Conservation (phyloP, 2,329 filamentous ascomycete genomes). For the Beauveria asiatica region DNA sequence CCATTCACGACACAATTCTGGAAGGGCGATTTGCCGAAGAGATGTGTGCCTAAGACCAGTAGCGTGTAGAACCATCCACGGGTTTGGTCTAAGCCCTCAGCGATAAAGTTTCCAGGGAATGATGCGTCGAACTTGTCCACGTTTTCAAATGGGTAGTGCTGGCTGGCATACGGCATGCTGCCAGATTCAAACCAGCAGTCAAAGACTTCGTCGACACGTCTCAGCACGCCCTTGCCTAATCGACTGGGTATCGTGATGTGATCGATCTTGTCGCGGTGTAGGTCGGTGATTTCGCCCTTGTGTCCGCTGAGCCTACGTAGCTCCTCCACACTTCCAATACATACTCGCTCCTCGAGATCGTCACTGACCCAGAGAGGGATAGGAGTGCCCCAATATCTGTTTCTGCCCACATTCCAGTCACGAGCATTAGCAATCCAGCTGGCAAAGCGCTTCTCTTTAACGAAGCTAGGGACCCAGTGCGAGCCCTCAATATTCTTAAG, state of each 20-base stretch:
- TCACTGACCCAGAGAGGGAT: conserved; percentile 89
- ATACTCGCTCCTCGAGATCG: conserved; percentile 78
- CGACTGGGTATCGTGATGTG: conserved; percentile 89
- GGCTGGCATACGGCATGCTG: conserved; percentile 87
- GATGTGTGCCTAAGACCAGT: conserved; percentile 77
- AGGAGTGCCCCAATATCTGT: conserved; percentile 92
- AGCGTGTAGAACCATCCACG: conserved; percentile 96
- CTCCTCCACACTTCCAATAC: conserved; percentile 76
- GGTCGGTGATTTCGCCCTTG: conserved; percentile 69
- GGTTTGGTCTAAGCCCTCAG: conserved; percentile 87
- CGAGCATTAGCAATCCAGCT: conserved; percentile 87
- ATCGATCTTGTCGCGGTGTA: conserved; percentile 90
- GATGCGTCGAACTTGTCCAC: conserved; percentile 68
- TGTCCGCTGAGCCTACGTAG: conserved; percentile 82
- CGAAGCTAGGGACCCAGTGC: conserved; percentile 84
- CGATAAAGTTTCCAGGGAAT: conserved; percentile 91
- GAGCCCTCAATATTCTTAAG: conserved; percentile 82
- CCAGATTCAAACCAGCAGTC: conserved; percentile 98
- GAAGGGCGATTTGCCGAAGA: conserved; percentile 80
- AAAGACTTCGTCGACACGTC: conserved; percentile 79
- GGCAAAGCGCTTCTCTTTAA: conserved; percentile 85
- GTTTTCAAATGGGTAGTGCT: conserved; percentile 90
- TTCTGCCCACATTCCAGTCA: conserved; percentile 93
- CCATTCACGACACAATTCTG: conserved; percentile 96
- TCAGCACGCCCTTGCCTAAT: conserved; percentile 74